Evolutionary conservation across 2,329 filamentous ascomycete species (phyloP).

Genomic region (Chrysoporthe puriensis): DNA sequence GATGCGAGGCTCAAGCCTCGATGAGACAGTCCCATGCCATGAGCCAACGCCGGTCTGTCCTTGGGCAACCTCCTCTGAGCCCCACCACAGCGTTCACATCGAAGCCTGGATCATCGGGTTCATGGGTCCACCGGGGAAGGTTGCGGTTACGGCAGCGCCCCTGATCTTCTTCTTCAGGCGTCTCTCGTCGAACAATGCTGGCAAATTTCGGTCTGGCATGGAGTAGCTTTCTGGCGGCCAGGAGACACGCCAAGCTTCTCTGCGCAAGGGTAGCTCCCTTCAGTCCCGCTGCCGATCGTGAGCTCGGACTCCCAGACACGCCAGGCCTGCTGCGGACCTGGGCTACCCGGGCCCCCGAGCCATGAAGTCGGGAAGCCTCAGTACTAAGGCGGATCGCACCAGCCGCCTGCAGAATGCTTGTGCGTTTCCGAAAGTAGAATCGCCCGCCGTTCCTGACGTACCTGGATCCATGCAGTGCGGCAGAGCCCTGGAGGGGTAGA

Average conservation of each 20-base stretch:
- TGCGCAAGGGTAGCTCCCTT: slow-evolving; percentile 8
- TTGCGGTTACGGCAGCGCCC: background rate
- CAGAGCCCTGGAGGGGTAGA: slow-evolving; percentile 1
- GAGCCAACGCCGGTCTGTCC: background rate
- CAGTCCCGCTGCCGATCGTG: background rate
- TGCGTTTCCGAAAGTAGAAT: slow-evolving; percentile 7
- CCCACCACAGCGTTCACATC: background rate
- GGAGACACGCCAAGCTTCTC: slow-evolving; percentile 6
- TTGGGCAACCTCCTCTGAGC: background rate
- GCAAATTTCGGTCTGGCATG: background rate
- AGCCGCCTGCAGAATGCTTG: slow-evolving; percentile 2
- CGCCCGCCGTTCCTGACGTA: background rate
- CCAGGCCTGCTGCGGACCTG: slow-evolving; percentile 9
- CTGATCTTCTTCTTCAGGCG: background rate
- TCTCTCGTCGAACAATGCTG: background rate
- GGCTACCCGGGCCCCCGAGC: slow-evolving; percentile 8
- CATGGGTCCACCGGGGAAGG: background rate
- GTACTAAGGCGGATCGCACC: background rate
- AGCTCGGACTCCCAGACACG: background rate
- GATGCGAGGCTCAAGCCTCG: background rate
- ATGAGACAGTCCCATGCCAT: slow-evolving; percentile 10
- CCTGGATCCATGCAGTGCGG: slow-evolving; percentile 11
- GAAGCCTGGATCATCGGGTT: background rate
- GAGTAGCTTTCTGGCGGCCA: background rate
- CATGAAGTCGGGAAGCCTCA: background rate